Evolutionary conservation across 345 rosid genomes (phyloP), one percentile per base, ranked within the genome.

Genomic region (Populus tremula): DNA sequence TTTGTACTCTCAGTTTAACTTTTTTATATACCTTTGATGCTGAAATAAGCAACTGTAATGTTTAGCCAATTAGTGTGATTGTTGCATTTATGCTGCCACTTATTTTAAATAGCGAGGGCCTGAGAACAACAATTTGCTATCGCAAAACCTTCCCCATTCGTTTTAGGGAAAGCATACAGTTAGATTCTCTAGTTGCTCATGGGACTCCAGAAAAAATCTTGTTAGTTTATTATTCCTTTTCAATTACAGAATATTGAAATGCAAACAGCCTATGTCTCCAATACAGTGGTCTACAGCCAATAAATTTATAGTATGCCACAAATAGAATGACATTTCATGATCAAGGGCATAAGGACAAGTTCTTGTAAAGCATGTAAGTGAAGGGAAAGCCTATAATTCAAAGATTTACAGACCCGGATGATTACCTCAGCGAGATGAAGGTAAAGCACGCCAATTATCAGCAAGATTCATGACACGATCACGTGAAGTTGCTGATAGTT

Each of bases 401-500:
- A 63, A 33, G 61, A 63, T 62, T 12, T 70, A 77, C 72, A 27
- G 67, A 67, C 66, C 74, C 35, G 29, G 43, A 69, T 38, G 61
- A 41, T 20, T 12, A 17, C 18, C 59, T 82, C 67, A 79, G 45
- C 33, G 82, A 43, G 77, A 56, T 50, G 81, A 74, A 33, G 82
- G 79, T 66, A 79, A 41, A 20, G 82, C 72, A 16, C 88, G 90
- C 94, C 94, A 91, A 81, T 73, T 84, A 80, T 92, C 85, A 45
- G 90, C 94, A 78, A 86, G 84, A 69, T 74, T 62, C 85, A 89
- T 82, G 53, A 81, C 92, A 71, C 77, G 89, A 74, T 82, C 82
- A 18, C 85, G 86, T n/a, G 90, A 90, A 73, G 85, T 56, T 6
- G 86, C 77, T 3, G 99, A 86, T 45, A 96, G 83, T 82, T 88